Percentiles rank a stretch among this genome's conserved stretches.
Conservation (phyloP, 2,329 filamentous ascomycete species). For the Aaosphaeria pasadenensis region DNA sequence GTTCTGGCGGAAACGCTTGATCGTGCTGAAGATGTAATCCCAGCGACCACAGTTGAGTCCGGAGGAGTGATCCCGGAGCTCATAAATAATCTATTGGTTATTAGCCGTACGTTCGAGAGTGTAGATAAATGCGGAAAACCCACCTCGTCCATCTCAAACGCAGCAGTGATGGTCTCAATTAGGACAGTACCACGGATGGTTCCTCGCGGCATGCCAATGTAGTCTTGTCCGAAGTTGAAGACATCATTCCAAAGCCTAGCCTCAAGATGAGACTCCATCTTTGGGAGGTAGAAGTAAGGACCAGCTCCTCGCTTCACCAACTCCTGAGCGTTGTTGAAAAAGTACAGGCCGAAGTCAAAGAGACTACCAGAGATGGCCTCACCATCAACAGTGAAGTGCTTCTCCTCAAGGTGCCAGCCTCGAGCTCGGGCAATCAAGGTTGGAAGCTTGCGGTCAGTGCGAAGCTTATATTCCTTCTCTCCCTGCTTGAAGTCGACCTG, state of each 20-base stretch:
- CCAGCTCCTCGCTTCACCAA: slow-evolving; percentile 79
- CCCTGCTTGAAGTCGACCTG: slow-evolving; percentile 97
- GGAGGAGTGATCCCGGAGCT: slow-evolving; percentile 92
- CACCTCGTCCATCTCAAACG: slow-evolving; percentile 97
- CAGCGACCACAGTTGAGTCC: slow-evolving; percentile 97
- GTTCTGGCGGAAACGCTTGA: slow-evolving; percentile 99
- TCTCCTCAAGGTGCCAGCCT: slow-evolving; percentile 98
- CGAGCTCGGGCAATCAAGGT: slow-evolving; percentile 92
- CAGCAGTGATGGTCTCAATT: slow-evolving; percentile 96
- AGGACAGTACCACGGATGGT: slow-evolving; percentile 93
- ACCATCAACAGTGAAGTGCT: slow-evolving; percentile 93
- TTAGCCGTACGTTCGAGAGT: neutral
- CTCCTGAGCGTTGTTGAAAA: slow-evolving; percentile 96
- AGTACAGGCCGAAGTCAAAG: slow-evolving; percentile 98
- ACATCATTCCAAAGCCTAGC: slow-evolving; percentile 97
- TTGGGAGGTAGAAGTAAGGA: slow-evolving; percentile 97
- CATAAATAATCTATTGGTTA: slow-evolving; percentile 77
- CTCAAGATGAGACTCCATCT: slow-evolving; percentile 98
- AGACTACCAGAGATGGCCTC: slow-evolving; percentile 89
- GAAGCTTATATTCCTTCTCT: slow-evolving; percentile 94
- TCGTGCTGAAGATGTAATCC: slow-evolving; percentile 99
- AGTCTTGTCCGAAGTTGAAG: slow-evolving; percentile 95
- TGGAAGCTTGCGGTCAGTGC: slow-evolving; percentile 80
- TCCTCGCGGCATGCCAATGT: slow-evolving; percentile 81
- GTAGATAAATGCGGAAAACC: slow-evolving; percentile 5